Percentiles rank a stretch among this genome's conserved stretches.
These are phyloP conservation scores for Cladosporium sphaerospermum DNA, from an alignment of 2,329 filamentous ascomycete genomes.

Conservation along the genomic window DNA sequence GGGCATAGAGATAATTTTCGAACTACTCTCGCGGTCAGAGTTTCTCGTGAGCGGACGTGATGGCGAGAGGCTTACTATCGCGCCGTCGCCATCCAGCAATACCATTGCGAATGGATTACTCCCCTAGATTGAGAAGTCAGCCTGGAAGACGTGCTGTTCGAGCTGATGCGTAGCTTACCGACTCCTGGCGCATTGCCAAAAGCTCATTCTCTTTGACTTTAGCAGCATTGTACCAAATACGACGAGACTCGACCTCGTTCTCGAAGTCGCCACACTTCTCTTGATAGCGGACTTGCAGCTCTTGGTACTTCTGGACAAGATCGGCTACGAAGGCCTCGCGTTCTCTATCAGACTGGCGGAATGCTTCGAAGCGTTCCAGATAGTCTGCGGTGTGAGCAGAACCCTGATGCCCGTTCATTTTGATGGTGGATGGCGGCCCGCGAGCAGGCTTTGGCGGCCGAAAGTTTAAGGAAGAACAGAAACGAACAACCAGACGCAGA, in stretches of 20 bases:
- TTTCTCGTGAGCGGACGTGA: not conserved
- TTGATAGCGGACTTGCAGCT: constrained; percentile 28
- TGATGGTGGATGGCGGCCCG: not conserved
- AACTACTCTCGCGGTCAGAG: constrained; percentile 30
- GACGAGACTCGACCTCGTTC: constrained; percentile 31
- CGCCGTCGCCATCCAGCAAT: constrained; percentile 46
- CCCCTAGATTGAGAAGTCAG: constrained; percentile 15
- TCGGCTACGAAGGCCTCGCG: constrained; percentile 28
- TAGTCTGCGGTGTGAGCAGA: constrained; percentile 12
- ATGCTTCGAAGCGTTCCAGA: constrained; percentile 25
- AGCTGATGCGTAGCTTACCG: constrained; percentile 14
- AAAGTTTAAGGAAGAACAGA: constrained; percentile 1
- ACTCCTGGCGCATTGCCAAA: constrained; percentile 19
- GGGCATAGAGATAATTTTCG: constrained; percentile 37
- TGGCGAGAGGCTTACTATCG: constrained; percentile 31
- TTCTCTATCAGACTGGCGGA: constrained; percentile 27
- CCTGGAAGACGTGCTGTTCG: not conserved
- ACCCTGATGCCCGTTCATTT: constrained; percentile 19
- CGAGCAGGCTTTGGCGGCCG: constrained; percentile 3
- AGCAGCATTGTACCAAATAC: constrained; percentile 27
- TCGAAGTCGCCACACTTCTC: constrained; percentile 31
- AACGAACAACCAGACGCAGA: too few relatives aligned
- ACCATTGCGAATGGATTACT: constrained; percentile 40
- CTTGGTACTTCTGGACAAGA: constrained; percentile 27
- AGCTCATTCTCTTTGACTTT: constrained; percentile 20